Conservation (phyloP, 2,329 filamentous ascomycete species). For the Colletotrichum scovillei region DNA sequence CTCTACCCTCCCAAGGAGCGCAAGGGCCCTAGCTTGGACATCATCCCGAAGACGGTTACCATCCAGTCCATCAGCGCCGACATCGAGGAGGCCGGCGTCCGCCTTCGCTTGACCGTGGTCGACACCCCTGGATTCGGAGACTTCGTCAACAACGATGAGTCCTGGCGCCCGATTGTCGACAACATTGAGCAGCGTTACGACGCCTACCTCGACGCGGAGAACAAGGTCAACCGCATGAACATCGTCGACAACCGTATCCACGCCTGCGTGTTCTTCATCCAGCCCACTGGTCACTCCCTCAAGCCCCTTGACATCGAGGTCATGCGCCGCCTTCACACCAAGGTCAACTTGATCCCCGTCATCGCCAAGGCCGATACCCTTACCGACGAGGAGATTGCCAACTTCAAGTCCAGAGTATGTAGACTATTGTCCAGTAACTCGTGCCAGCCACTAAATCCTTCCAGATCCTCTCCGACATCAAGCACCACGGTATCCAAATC, state of each 20-base stretch:
- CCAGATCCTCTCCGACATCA: conserved; percentile 96
- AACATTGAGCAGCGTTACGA: conserved; percentile 99
- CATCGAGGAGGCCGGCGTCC: conserved; percentile 98
- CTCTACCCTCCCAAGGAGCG: conserved; percentile 98
- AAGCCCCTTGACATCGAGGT: conserved; percentile 99
- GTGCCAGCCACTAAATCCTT: conserved; percentile 18
- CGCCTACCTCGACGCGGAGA: conserved; percentile 98
- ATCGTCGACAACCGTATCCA: conserved; percentile 99
- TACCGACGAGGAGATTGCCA: conserved; percentile 93
- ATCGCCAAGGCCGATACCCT: conserved; percentile 99
- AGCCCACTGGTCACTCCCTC: conserved; percentile 96
- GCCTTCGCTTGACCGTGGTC: conserved; percentile 94
- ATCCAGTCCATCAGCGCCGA: conserved; percentile 96
- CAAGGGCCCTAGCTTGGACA: conserved; percentile 96
- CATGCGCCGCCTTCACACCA: conserved; percentile 99
- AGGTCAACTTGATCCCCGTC: conserved; percentile 99
- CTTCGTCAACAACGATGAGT: conserved; percentile 99
- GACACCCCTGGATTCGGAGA: conserved; percentile 98
- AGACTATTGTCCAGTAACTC: not conserved
- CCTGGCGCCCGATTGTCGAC: conserved; percentile 98
- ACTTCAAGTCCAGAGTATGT: conserved; percentile 96
- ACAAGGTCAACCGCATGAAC: conserved; percentile 99
- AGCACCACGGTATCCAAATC: conserved; percentile 97
- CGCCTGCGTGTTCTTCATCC: conserved; percentile 99
- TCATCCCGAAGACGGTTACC: conserved; percentile 96